phyloP scores from a whole-genome alignment of 148 eudicot species.

The Beta vulgaris region DNA sequence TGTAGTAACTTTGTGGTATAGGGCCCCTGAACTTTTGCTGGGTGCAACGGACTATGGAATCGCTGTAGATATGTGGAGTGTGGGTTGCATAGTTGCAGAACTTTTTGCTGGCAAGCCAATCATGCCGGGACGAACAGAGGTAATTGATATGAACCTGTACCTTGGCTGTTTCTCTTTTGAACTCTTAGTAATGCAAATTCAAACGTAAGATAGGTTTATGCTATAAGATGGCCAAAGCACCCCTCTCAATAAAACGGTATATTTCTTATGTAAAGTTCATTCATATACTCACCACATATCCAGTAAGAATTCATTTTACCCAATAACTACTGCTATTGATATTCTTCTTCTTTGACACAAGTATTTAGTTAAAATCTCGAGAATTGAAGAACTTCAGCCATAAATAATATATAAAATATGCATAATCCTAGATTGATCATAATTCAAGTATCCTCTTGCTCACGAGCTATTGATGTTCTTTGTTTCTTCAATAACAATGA shows the following conservation, averaged over 20 bases:
- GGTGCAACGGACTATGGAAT: conserved; percentile 81
- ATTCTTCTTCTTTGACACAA: neutral
- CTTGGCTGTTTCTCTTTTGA: neutral
- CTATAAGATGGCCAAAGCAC: neutral
- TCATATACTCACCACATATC: neutral
- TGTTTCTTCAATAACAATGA: neutral
- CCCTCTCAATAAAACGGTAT: neutral
- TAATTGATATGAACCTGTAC: conserved; percentile 18
- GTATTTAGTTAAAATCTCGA: neutral
- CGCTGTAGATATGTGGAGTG: conserved; percentile 86
- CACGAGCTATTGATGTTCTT: neutral
- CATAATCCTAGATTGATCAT: no score
- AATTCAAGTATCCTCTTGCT: neutral
- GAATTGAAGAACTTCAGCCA: neutral
- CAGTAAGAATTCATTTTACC: neutral
- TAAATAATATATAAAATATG: no score
- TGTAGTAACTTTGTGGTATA: conserved; percentile 85
- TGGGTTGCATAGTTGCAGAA: conserved; percentile 84
- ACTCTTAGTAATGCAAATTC: neutral
- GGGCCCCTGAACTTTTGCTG: conserved; percentile 84
- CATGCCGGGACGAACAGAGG: conserved; percentile 96
- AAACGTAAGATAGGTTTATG: neutral
- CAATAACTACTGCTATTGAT: neutral
- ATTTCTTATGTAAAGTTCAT: neutral
- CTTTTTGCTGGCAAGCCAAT: conserved; percentile 83